phyloP scores from a whole-genome alignment of 208 protist genomes.

The Herpetomonas tarakana region DNA sequence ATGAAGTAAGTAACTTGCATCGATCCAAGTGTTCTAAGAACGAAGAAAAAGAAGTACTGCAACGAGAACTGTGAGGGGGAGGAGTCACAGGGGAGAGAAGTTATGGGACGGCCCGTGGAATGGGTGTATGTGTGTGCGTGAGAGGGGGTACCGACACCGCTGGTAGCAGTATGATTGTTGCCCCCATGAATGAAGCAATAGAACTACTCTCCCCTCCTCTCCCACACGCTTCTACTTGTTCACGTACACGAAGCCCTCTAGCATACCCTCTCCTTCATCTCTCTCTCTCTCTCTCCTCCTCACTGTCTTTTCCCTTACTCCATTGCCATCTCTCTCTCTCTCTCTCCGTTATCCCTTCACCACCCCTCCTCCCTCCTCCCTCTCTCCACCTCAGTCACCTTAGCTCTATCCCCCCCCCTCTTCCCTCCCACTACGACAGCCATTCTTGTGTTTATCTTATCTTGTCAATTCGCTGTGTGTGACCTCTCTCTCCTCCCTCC shows the following conservation, averaged over 20 bases:
- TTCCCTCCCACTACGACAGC: too few relatives aligned
- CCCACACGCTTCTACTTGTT: constrained; percentile 2
- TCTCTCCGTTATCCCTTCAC: constrained; percentile 2
- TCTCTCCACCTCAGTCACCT: neutral
- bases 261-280: constrained; percentile 1
- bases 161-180: too few relatives aligned
- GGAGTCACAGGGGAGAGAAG: too few relatives aligned
- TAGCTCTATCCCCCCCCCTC: constrained; percentile 9
- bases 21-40: neutral
- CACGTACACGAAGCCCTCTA: neutral
- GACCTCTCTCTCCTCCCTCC: neutral
- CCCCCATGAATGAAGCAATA: too few relatives aligned
- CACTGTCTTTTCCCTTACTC: constrained; percentile 2
- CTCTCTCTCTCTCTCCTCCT: constrained; percentile 10
- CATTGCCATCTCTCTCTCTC: constrained; percentile 3
- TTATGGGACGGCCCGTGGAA: too few relatives aligned
- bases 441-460: constrained; percentile 1
- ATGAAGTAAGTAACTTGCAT: constrained; percentile 25
- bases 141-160: too few relatives aligned
- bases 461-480: neutral
- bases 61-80: too few relatives aligned
- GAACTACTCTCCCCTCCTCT: constrained; percentile 3
- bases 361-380: constrained; percentile 6
- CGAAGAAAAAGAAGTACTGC: neutral
- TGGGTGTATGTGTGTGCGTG: too few relatives aligned